These are phyloP conservation scores for Suillus occidentalis DNA, from an alignment of 768 basidiomycete species.

Conservation along the genomic window DNA sequence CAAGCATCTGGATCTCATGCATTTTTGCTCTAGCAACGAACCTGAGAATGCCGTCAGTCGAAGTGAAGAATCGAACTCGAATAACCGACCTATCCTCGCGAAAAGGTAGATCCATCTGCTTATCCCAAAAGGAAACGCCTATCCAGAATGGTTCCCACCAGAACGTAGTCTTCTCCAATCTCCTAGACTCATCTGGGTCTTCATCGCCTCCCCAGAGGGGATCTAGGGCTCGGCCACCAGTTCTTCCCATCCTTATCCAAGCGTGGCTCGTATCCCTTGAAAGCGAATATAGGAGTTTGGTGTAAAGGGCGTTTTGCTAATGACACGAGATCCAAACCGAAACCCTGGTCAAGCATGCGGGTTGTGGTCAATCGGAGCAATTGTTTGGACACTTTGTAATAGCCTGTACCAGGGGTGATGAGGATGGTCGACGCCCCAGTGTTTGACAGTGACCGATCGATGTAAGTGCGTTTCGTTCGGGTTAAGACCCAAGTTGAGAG, in stretches of 20 bases:
- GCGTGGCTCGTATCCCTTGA: conserved; percentile 65
- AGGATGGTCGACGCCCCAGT: conserved; percentile 84
- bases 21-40: conserved; percentile 95
- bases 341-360: conserved; percentile 91
- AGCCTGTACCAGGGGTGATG: conserved; percentile 92
- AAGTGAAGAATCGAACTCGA: not conserved
- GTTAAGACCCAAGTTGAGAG: conserved; percentile 88
- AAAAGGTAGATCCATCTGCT: conserved; percentile 82
- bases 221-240: conserved; percentile 53
- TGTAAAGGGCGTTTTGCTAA: conserved; percentile 91
- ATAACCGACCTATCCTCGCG: conserved; percentile 64
- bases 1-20: conserved; percentile 96
- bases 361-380: conserved; percentile 90
- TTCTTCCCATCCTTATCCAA: conserved; percentile 48
- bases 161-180: conserved; percentile 54
- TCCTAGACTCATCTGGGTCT: conserved; percentile 34
- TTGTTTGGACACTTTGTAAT: conserved; percentile 89
- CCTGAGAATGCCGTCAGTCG: conserved; percentile 39
- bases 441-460: conserved; percentile 89
- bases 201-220: conserved; percentile 77
- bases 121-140: conserved; percentile 82
- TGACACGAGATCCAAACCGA: conserved; percentile 84
- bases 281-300: conserved; percentile 91
- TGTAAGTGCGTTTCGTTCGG: conserved; percentile 92
- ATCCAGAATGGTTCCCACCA: conserved; percentile 95